Base-by-base conservation (phyloP, 116 monocot species). In the Cymodocea nodosa region DNA sequence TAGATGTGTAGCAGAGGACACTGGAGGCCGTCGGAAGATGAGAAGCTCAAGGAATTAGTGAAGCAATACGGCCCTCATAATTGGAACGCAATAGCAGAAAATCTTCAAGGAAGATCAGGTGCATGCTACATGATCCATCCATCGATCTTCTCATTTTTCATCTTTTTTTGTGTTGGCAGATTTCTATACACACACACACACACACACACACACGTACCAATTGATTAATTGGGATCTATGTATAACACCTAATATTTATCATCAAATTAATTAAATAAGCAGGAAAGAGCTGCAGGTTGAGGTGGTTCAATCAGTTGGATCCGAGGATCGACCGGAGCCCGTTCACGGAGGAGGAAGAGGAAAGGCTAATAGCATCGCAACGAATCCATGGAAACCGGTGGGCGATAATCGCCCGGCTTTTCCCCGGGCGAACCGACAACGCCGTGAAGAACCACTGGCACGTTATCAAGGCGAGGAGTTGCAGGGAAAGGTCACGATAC, bases 21-120 rank as follows among this genome's bases (percentile, higher is more conserved):
- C 51, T 90, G 90, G 90, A 75, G 86, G 51, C 83, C 90, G 1
- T 65, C 77, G 8, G 90, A 90, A 61, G 90, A 90, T 35, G 86
- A 90, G 65, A 85, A 84, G 70, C 80, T 90, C 50, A 83, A 77
- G 65, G 90, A 86, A 44, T 65, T 90, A 25, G 90, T 90, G 4
- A 52, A 67, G 6, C 67, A 70, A 17, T 80, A 77, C 23, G 90
- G 90, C 40, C 86, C 90, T 35, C 90, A 90, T 50, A 90, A 86
- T 62, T 90, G 90, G 90, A 90, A 90, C 56, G 79, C 77, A 18
- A 90, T 90, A 48, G 83, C 90, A 1, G 83, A 84, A 57, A 86
- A 86, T 65, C 90, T 90, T 53, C 86, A 79, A 55, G 90, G 90
- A 4, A 74, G 90, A 90, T 90, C 90, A 79, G 90, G 90, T 86